Evolutionary conservation across 2,329 filamentous ascomycete genomes (phyloP).

Genomic region (Myrmaecium sp.): DNA sequence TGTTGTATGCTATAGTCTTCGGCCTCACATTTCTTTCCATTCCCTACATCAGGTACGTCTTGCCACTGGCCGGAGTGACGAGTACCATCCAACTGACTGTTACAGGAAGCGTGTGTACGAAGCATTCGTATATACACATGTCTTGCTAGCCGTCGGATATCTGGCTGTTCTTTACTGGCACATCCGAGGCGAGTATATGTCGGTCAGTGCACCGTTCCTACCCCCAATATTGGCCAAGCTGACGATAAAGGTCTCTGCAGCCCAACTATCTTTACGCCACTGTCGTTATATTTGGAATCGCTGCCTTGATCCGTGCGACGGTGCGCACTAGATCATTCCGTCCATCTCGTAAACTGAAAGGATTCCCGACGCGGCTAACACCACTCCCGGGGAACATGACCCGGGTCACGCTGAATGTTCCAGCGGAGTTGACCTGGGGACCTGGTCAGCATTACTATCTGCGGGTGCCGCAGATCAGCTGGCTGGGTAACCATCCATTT

Average conservation of each 20-base stretch:
- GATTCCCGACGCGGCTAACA: slow-evolving; percentile 9
- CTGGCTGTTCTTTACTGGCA: slow-evolving; percentile 14
- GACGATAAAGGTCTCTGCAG: slow-evolving; percentile 2
- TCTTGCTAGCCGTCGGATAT: slow-evolving; percentile 9
- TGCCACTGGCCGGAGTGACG: too few species aligned
- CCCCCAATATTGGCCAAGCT: not conserved
- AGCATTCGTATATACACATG: slow-evolving; percentile 10
- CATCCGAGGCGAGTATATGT: slow-evolving; percentile 9
- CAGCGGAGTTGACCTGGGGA: slow-evolving; percentile 11
- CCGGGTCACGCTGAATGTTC: slow-evolving; percentile 8
- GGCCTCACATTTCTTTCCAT: slow-evolving; percentile 11
- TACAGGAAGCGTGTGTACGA: slow-evolving; percentile 12
- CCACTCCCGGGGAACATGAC: slow-evolving; percentile 9
- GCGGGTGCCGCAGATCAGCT: slow-evolving; percentile 10
- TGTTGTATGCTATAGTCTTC: slow-evolving; percentile 8
- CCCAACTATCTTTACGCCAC: slow-evolving; percentile 13
- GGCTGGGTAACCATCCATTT: slow-evolving; percentile 15
- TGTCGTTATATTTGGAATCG: slow-evolving; percentile 8
- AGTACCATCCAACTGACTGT: too few species aligned
- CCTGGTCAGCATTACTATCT: slow-evolving; percentile 44
- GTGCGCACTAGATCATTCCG: slow-evolving; percentile 6
- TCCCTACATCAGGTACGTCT: slow-evolving; percentile 10
- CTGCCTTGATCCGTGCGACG: slow-evolving; percentile 8
- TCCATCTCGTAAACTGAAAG: slow-evolving; percentile 6
- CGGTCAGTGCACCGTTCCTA: slow-evolving; percentile 5